A percentile compares a stretch with the other conserved stretches of the same genome.
Evolutionary conservation across 2,329 filamentous ascomycete genomes (phyloP).

Genomic region (Aurifilum marmelostoma): DNA sequence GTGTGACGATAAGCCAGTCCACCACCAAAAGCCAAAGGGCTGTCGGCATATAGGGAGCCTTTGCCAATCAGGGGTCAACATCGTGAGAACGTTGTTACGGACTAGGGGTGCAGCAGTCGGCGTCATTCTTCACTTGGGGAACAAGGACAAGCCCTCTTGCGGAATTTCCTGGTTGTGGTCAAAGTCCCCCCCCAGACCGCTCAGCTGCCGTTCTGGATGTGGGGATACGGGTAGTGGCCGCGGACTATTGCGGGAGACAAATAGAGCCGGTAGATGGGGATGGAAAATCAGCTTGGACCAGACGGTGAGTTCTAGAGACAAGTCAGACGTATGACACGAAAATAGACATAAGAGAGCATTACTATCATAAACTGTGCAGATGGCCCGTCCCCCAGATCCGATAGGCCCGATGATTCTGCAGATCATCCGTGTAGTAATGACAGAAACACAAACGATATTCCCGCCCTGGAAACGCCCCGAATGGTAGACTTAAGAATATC

Average conservation of each 20-base stretch:
- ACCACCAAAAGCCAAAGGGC: neutral
- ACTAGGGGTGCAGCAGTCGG: neutral
- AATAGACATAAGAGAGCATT: neutral
- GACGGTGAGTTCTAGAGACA: neutral
- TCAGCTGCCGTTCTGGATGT: conserved; percentile 12
- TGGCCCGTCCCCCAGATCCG: neutral
- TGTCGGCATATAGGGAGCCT: conserved; percentile 20
- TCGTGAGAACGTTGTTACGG: conserved; percentile 17
- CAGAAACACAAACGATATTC: too few relatives aligned
- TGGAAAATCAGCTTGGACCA: neutral
- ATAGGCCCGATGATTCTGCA: too few relatives aligned
- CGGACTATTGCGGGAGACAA: conserved; percentile 5
- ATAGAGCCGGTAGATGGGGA: neutral
- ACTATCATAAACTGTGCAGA: neutral
- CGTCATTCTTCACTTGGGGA: neutral
- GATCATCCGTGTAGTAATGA: too few relatives aligned
- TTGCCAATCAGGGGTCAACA: conserved; percentile 7
- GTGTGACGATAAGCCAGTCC: conserved; percentile 6
- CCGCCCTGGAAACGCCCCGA: too few relatives aligned
- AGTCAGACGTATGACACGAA: neutral
- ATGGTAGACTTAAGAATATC: too few relatives aligned
- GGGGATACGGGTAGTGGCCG: conserved; percentile 7
- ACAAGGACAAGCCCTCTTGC: conserved; percentile 5
- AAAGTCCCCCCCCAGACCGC: conserved; percentile 6
- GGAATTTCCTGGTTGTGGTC: neutral